Base-by-base conservation (phyloP, 108 stramenopile genomes). In the Cyclotella distinguenda region DNA sequence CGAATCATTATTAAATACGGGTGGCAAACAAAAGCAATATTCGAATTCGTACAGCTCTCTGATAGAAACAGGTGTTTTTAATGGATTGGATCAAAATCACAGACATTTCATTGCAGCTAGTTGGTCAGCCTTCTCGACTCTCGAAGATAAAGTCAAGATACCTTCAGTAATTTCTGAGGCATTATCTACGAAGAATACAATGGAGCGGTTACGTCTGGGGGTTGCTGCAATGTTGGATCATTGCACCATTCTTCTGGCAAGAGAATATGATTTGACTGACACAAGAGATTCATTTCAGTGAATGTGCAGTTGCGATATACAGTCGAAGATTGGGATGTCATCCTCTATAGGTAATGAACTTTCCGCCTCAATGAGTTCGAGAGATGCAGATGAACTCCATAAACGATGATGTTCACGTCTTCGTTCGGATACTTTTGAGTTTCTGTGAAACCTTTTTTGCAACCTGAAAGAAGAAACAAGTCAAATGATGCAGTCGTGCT, bases 191-290 rank as follows among this genome's bases (percentile, higher is more conserved):
- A 56, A 58, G 12, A 44, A 68, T 61, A 68, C 61, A 9, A 34
- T 42, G 57, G 74, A 68, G 40, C 60, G 74, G 44, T 55, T 76
- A 39, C 74, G 74, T 21, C 52, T 76, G 27, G 66, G 74, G 4
- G 32, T 68, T 33, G 61, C 66, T 12, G 28, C 56, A 35, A 40
- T 76, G 32, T 54, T 76, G 10, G 67, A 76, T 16, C 19, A n/a
- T n/a, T n/a, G n/a, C n/a, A n/a, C n/a, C n/a, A n/a, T n/a, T n/a
- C n/a, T n/a, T n/a, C n/a, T n/a, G n/a, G n/a, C n/a, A n/a, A n/a
- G n/a, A n/a, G n/a, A n/a, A n/a, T n/a, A n/a, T n/a, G n/a, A n/a
- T n/a, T n/a, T n/a, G n/a, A n/a, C n/a, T n/a, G n/a, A n/a, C n/a
- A n/a, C n/a, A n/a, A n/a, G n/a, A n/a, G n/a, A n/a, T n/a, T n/a